These are phyloP conservation scores for Cercospora nicotianae DNA, from an alignment of 2,329 filamentous ascomycete species.

Conservation along the genomic window DNA sequence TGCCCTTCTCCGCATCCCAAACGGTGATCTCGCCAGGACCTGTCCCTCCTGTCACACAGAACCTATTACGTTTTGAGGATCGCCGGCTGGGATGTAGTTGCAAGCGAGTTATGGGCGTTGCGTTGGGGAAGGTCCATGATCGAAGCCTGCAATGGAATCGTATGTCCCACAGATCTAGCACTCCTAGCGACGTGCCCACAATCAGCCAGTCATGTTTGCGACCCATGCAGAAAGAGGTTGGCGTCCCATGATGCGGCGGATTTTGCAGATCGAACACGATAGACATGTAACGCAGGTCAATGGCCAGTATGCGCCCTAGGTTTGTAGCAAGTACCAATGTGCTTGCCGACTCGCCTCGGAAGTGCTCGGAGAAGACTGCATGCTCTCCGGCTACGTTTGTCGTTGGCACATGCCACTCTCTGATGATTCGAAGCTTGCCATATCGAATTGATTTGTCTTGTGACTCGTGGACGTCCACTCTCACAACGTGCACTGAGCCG, in stretches of 20 bases:
- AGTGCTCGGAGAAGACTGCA: slow-evolving; percentile 90
- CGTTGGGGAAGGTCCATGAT: slow-evolving; percentile 82
- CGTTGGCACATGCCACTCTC: slow-evolving; percentile 72
- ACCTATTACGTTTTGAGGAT: slow-evolving; percentile 69
- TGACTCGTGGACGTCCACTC: slow-evolving; percentile 66
- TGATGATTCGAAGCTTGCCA: slow-evolving; percentile 71
- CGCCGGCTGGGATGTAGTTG: slow-evolving; percentile 65
- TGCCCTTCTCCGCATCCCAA: slow-evolving; percentile 90
- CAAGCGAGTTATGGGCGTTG: slow-evolving; percentile 76
- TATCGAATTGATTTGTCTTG: slow-evolving; percentile 64
- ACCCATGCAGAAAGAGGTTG: slow-evolving; percentile 88
- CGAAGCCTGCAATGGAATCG: slow-evolving; percentile 88
- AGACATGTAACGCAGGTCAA: slow-evolving; percentile 86
- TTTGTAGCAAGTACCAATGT: slow-evolving; percentile 84
- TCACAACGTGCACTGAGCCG: slow-evolving; percentile 85
- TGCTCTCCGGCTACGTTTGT: slow-evolving; percentile 59
- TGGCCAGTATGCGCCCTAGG: slow-evolving; percentile 74
- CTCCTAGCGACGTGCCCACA: slow-evolving; percentile 86
- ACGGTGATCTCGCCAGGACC: slow-evolving; percentile 86
- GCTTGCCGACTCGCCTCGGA: slow-evolving; percentile 77
- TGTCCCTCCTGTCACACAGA: slow-evolving; percentile 86
- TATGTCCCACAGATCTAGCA: slow-evolving; percentile 92
- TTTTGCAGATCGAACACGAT: slow-evolving; percentile 79
- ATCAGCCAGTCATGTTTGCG: slow-evolving; percentile 85
- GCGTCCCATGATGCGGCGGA: slow-evolving; percentile 85